A percentile compares a stretch with the other conserved stretches of the same genome.
These are phyloP conservation scores for Colletotrichum tanaceti DNA, from an alignment of 2,329 filamentous ascomycete genomes.

Conservation along the genomic window DNA sequence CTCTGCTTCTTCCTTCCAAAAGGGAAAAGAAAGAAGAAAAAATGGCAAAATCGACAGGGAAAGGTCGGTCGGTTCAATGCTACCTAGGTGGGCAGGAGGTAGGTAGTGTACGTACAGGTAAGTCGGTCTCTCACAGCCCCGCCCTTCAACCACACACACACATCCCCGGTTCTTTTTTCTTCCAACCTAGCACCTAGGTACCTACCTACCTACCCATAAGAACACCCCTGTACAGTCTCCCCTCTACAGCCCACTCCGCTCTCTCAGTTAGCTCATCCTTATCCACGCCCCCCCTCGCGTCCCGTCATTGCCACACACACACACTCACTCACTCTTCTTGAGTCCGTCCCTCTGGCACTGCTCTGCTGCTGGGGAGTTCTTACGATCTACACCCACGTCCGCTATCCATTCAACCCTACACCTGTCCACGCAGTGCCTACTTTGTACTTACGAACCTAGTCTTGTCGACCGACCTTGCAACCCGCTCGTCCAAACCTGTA, in stretches of 20 bases:
- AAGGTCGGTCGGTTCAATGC: too few species aligned
- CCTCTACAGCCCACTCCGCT: conserved; percentile 3
- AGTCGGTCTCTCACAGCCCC: conserved; percentile 28
- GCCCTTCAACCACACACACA: conserved; percentile 14
- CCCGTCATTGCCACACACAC: too few species aligned
- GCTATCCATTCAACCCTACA: conserved; percentile 4
- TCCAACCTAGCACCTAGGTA: too few species aligned
- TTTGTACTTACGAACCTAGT: not conserved
- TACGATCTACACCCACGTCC: conserved; percentile 13
- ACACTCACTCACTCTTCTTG: too few species aligned
- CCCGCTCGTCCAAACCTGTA: conserved; percentile 22
- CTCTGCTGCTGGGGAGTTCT: not conserved
- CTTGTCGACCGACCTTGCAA: conserved; percentile 6
- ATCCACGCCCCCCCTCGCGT: not conserved
- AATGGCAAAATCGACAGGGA: too few species aligned
- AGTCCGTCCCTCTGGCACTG: too few species aligned
- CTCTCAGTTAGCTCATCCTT: conserved; percentile 29
- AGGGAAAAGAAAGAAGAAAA: conserved; percentile 10
- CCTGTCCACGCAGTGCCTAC: not conserved
- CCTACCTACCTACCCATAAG: not conserved
- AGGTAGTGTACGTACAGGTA: too few species aligned
- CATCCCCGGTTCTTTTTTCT: not conserved
- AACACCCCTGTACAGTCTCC: conserved; percentile 4
- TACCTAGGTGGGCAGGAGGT: too few species aligned
- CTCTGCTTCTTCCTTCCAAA: too few species aligned